Base-by-base conservation (phyloP, 2,329 filamentous ascomycete genomes). In the Xylaria hypoxylon region DNA sequence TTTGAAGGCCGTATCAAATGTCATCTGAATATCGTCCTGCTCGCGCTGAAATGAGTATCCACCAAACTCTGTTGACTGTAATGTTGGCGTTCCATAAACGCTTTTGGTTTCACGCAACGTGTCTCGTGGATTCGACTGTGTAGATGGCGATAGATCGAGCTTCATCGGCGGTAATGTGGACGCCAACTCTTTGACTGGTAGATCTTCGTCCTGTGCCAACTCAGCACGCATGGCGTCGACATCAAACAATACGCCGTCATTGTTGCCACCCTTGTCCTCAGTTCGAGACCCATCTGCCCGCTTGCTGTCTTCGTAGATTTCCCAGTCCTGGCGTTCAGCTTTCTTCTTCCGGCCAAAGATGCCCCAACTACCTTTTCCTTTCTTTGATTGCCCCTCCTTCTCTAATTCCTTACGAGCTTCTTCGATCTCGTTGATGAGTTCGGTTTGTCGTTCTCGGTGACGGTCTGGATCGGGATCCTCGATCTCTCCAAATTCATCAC, bases 381-480 rank as follows among this genome's bases (percentile, higher is more conserved):
- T 85, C 71, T 82, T 83, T 75, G 90, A 89, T 74, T 92, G 89
- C 19, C 89, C 90, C 73, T 96, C 92, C 76, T 88, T 90, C 74
- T 97, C 94, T 3, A 97, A 85, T 74, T 96, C 89, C 76, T 91
- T 94, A 42, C 96, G 88, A 6, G 96, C 96, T 79, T 97, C 94
- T 77, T 98, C 95, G 59, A 99, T 97, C 80, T 99, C 96, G 73
- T 92, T 94, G 77, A 99, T 97, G 47, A 99, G 87, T 79, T 98
- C 95, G 62, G 94, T 87, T 79, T 99, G 96, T 53, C 94, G 86
- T 77, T 93, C 86, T 57, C 88, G 86, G 79, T 98, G 95, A 72
- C 97, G 95, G 0, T 98, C 96, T 0, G 96, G 96, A 75, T 99
- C 96, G 0, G 96, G 94, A 72, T 99, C 96, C 77, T 98, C 96